Percentiles rank a stretch among this genome's conserved stretches.
Conservation (phyloP, 1,284 basidiomycete genomes). For the Mycosarcoma maydis region DNA sequence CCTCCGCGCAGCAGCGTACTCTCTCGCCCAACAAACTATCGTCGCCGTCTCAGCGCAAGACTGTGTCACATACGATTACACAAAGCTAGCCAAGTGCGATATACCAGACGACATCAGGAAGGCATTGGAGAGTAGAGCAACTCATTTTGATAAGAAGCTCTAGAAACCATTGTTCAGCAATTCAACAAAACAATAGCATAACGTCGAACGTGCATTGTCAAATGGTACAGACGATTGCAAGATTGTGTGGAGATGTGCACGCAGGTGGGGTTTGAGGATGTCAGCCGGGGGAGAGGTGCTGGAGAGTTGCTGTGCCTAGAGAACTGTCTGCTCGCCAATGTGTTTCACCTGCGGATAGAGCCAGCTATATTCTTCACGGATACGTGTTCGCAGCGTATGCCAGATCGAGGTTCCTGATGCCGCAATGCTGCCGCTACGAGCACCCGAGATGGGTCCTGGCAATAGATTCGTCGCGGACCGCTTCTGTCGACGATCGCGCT, state of each 20-base stretch:
- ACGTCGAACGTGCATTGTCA: too few relatives aligned
- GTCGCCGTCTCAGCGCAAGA: constrained; percentile 51
- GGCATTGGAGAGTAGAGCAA: constrained; percentile 23
- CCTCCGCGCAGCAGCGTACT: constrained; percentile 41
- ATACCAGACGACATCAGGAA: constrained; percentile 42
- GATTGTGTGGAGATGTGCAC: too few relatives aligned
- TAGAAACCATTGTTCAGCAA: too few relatives aligned
- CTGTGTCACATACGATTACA: constrained; percentile 57
- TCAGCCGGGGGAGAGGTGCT: too few relatives aligned
- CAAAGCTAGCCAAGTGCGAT: constrained; percentile 45
- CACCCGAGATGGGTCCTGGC: not conserved
- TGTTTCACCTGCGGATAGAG: constrained; percentile 23
- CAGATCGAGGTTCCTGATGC: constrained; percentile 18
- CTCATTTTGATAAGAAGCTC: constrained; percentile 32
- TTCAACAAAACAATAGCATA: too few relatives aligned
- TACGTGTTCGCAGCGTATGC: constrained; percentile 20
- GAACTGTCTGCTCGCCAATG: constrained; percentile 11
- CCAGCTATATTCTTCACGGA: constrained; percentile 42
- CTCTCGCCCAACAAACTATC: constrained; percentile 43
- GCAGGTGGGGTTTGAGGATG: too few relatives aligned
- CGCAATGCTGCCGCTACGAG: not conserved
- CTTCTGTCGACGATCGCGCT: constrained; percentile 27
- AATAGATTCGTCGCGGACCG: not conserved
- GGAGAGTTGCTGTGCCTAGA: too few relatives aligned
- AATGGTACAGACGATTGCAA: too few relatives aligned